These are phyloP conservation scores for Venturia aucupariae DNA, from an alignment of 2,329 filamentous ascomycete genomes.

Conservation along the genomic window DNA sequence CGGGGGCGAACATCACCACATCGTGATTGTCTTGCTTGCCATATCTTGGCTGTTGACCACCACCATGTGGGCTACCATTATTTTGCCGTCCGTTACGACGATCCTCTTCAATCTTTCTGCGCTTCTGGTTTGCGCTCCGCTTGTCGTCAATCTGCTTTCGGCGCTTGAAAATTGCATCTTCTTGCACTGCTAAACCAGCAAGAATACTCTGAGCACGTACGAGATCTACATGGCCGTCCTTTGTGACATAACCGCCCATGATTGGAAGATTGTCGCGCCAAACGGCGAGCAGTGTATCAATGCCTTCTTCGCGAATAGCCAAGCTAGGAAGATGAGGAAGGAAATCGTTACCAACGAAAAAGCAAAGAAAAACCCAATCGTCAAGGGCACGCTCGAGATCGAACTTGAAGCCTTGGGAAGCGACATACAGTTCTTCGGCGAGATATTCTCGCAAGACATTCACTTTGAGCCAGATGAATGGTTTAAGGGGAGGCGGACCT, in stretches of 20 bases:
- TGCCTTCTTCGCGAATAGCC: slow-evolving; percentile 94
- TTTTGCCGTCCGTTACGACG: slow-evolving; percentile 37
- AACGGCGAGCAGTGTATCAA: slow-evolving; percentile 91
- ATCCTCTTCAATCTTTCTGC: slow-evolving; percentile 63
- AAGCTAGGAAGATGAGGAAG: slow-evolving; percentile 93
- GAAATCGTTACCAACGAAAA: slow-evolving; percentile 98
- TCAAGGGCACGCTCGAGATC: slow-evolving; percentile 91
- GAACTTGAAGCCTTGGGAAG: slow-evolving; percentile 75
- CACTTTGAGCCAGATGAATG: slow-evolving; percentile 97
- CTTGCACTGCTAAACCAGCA: slow-evolving; percentile 78
- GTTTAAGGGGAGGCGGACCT: slow-evolving; percentile 62
- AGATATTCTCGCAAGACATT: slow-evolving; percentile 87
- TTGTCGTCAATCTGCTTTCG: slow-evolving; percentile 80
- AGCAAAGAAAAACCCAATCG: slow-evolving; percentile 99
- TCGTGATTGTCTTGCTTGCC: slow-evolving; percentile 17
- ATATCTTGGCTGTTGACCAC: not conserved
- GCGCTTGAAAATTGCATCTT: slow-evolving; percentile 85
- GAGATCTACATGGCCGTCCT: slow-evolving; percentile 86
- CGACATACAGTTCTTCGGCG: slow-evolving; percentile 76
- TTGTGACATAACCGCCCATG: slow-evolving; percentile 95
- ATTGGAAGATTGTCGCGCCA: slow-evolving; percentile 86
- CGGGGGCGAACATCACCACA: slow-evolving; percentile 28
- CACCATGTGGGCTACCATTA: slow-evolving; percentile 14
- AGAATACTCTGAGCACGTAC: slow-evolving; percentile 80
- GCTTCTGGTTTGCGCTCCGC: slow-evolving; percentile 67